Evolutionary conservation across 2,329 filamentous ascomycete species (phyloP).

Genomic region (Aotearoamyces nothofagi): DNA sequence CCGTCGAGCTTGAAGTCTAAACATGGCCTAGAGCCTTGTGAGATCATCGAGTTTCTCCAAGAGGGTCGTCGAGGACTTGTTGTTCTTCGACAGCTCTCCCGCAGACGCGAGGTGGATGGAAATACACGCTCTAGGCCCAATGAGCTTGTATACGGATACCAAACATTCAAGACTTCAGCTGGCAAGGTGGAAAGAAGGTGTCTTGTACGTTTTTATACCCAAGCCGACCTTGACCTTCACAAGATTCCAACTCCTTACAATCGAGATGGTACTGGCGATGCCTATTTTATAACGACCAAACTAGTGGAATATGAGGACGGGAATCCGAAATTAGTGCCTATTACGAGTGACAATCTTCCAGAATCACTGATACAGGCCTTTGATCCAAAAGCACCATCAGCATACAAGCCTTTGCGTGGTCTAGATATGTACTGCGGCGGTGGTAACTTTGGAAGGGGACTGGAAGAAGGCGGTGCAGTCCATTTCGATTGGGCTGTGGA

Average conservation of each 20-base stretch:
- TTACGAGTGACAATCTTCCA: slow-evolving; percentile 19
- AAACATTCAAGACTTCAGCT: slow-evolving; percentile 22
- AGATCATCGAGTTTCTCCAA: slow-evolving; percentile 30
- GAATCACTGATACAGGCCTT: slow-evolving; percentile 36
- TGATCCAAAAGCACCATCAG: slow-evolving; percentile 23
- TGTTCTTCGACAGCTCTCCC: slow-evolving; percentile 34
- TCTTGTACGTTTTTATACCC: slow-evolving; percentile 37
- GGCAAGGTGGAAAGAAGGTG: slow-evolving; percentile 38
- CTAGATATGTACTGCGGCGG: slow-evolving; percentile 67
- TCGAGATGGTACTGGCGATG: slow-evolving; percentile 46
- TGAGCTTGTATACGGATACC: slow-evolving; percentile 40
- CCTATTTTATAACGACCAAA: slow-evolving; percentile 44
- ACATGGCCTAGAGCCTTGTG: slow-evolving; percentile 39
- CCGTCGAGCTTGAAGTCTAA: slow-evolving; percentile 25
- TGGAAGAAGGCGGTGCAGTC: slow-evolving; percentile 56
- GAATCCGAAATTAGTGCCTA: slow-evolving; percentile 15
- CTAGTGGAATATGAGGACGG: slow-evolving; percentile 15
- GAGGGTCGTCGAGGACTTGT: slow-evolving; percentile 16
- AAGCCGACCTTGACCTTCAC: slow-evolving; percentile 16
- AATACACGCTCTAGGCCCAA: slow-evolving; percentile 13
- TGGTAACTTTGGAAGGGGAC: slow-evolving; percentile 60
- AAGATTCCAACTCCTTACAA: slow-evolving; percentile 47
- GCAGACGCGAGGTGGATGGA: slow-evolving; percentile 27
- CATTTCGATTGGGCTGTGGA: slow-evolving; percentile 56
- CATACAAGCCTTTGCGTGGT: slow-evolving; percentile 31